Conservation (phyloP, 2,329 filamentous ascomycete genomes). For the Trichoderma asperellum region DNA sequence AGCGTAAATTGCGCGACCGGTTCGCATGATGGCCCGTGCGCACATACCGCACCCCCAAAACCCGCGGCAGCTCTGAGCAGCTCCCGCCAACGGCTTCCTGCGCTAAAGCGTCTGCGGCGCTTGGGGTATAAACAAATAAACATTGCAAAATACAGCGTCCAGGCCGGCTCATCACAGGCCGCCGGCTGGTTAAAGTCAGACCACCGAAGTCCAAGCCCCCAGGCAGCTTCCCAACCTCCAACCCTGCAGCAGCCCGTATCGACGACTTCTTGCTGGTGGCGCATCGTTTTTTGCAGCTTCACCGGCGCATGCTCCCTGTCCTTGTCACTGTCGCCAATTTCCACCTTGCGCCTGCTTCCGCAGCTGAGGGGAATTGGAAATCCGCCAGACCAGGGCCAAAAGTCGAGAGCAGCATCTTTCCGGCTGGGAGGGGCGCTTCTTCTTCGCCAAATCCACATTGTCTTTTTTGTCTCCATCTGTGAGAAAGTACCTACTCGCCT, state of each 20-base stretch:
- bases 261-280: neutral
- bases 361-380: slow-evolving; percentile 27
- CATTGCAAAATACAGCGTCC: slow-evolving; percentile 33
- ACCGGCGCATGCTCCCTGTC: slow-evolving; percentile 12
- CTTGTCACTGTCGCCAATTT: slow-evolving; percentile 29
- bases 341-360: slow-evolving; percentile 29
- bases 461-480: slow-evolving; percentile 25
- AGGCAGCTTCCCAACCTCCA: slow-evolving; percentile 13
- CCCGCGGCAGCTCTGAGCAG: slow-evolving; percentile 15
- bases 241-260: slow-evolving; percentile 4
- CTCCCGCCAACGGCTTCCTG: slow-evolving; percentile 22
- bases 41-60: slow-evolving; percentile 30
- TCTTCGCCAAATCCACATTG: slow-evolving; percentile 19
- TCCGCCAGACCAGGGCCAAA: slow-evolving; percentile 23
- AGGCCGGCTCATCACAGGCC: neutral
- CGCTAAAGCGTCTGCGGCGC: slow-evolving; percentile 30
- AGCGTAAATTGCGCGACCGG: slow-evolving; percentile 29
- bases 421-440: slow-evolving; percentile 9
- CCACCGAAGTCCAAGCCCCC: slow-evolving; percentile 8
- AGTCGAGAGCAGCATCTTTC: slow-evolving; percentile 16
- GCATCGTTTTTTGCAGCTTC: neutral
- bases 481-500: slow-evolving; percentile 14
- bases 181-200: slow-evolving; percentile 23
- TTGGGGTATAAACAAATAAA: slow-evolving; percentile 43
- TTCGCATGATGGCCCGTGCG: slow-evolving; percentile 34